phyloP scores from a whole-genome alignment of 2,329 filamentous ascomycete species.

The Diaporthe batatas region DNA sequence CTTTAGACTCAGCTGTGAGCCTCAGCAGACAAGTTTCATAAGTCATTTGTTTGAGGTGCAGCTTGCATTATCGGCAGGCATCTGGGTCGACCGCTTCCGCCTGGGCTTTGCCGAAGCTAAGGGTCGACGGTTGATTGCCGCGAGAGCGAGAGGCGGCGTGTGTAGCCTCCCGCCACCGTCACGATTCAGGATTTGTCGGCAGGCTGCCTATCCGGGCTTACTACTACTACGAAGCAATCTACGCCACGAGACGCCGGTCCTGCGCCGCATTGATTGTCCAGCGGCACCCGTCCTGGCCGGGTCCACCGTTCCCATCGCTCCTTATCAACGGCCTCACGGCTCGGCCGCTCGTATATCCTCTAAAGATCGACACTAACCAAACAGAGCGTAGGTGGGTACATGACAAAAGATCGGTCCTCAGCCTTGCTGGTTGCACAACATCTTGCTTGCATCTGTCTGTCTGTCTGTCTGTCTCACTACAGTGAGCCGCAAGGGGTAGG shows the following conservation, averaged over 20 bases:
- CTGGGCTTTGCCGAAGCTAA: slow-evolving; percentile 4
- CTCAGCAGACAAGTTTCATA: slow-evolving; percentile 21
- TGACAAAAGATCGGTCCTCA: neutral
- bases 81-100: neutral
- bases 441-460: slow-evolving; percentile 20
- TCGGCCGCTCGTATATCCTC: slow-evolving; percentile 29
- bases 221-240: slow-evolving; percentile 12
- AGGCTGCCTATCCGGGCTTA: slow-evolving; percentile 18
- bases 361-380: slow-evolving; percentile 23
- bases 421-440: slow-evolving; percentile 30
- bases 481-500: neutral
- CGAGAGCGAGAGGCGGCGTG: neutral
- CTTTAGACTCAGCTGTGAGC: slow-evolving; percentile 10
- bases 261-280: slow-evolving; percentile 28
- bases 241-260: slow-evolving; percentile 20
- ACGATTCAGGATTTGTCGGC: slow-evolving; percentile 29
- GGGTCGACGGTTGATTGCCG: neutral
- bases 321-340: slow-evolving; percentile 27
- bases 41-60: slow-evolving; percentile 15
- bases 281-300: slow-evolving; percentile 14
- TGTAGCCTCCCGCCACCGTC: slow-evolving; percentile 19
- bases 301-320: slow-evolving; percentile 14
- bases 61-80: slow-evolving; percentile 1
- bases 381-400: neutral
- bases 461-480: neutral